Base-by-base conservation (phyloP, 139 green algal genomes). In the Picochlorum sp. region DNA sequence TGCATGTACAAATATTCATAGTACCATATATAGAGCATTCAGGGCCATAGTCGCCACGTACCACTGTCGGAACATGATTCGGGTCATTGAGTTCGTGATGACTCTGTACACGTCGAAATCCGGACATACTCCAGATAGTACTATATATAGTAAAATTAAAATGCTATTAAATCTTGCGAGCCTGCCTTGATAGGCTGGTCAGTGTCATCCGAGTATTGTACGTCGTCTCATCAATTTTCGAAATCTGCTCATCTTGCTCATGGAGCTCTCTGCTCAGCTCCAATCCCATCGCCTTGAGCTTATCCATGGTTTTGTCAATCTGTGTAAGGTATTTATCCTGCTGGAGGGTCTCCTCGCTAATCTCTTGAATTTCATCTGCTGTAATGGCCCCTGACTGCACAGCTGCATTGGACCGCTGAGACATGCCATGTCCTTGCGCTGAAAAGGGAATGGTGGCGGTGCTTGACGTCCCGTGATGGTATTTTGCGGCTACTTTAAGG, bases 351-450 rank as follows among this genome's bases (percentile, higher is more conserved):
- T 54, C 61, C 11, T 72, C 26, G 59, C 28, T 34, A 30, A 30
- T 71, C 16, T 71, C 46, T 49, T 21, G 23, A 34, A 52, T 71
- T 18, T 66, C 62, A 20, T 24, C 44, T 58, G 37, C 37, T 44
- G 46, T 20, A 18, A 61, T 49, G 46, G 62, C 62, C 26, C 34
- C 46, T 41, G 61, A 45, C 37, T 45, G 58, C 24, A 61, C 41
- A 66, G 65, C 20, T 45, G 59, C 60, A 47, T 62, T 34, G 54
- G 23, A 56, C 4, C 24, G 46, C 7, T 6, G 15, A 56, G 14
- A 21, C 9, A 13, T 13, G 15, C 18, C 18, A 24, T 20, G 18
- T 23, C 18, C 5, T 8, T 26, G 47, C 2, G 6, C 47, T n/a
- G 47, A 56, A 21, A 10, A 21, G n/a, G 47, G n/a, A 18, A 21